Evolutionary conservation across 345 rosid species (phyloP), one percentile per base, ranked within the genome.

Genomic region (Trapa bicornis): DNA sequence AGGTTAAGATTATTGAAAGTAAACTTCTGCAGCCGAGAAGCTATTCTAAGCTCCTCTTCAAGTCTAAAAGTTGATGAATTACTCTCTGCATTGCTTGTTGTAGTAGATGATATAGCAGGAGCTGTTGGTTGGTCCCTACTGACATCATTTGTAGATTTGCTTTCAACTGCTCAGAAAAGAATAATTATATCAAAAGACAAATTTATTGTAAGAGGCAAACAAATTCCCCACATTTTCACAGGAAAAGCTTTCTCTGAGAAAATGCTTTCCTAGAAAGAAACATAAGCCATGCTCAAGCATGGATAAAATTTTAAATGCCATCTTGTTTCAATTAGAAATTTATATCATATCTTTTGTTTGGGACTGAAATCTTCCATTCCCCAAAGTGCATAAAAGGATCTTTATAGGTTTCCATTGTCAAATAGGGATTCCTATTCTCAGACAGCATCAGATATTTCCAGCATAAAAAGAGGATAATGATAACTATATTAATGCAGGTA

Each of bases 1-100:
- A 79, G 75, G 78, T 86, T 89, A 47, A 89, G 92, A 73, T 89
- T 86, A 63, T 82, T 86, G 72, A 89, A 89, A 47, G 80, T 73
- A 62, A 89, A 89, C 70, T 85, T 86, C 68, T 88, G 78, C 63
- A 89, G 85, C 74, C 77, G 86, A 43, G 92, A 89, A 66, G 96
- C 82, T 43, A 86, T 77, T 80, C 80, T 86, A 67, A 89, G 29
- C 29, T 22, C 29, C 29, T 22, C 29, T 22, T 22, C 29, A 22
- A 22, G 29, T 22, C 29, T 22, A 7, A 90, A 89, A 3, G 87
- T 89, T n/a, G 88, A 77, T 3, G 89, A 73, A 65, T 80, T 75
- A 52, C 84, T 85, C 72, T 78, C 88, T 12, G 75, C 86, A 74
- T 71, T 72, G 69, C 84, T 82, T 35, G 71, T 71, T 4, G 80